A percentile compares a stretch with the other conserved stretches of the same genome.
Evolutionary conservation across 2,329 filamentous ascomycete genomes (phyloP).

Genomic region (Fonsecaea multimorphosa): DNA sequence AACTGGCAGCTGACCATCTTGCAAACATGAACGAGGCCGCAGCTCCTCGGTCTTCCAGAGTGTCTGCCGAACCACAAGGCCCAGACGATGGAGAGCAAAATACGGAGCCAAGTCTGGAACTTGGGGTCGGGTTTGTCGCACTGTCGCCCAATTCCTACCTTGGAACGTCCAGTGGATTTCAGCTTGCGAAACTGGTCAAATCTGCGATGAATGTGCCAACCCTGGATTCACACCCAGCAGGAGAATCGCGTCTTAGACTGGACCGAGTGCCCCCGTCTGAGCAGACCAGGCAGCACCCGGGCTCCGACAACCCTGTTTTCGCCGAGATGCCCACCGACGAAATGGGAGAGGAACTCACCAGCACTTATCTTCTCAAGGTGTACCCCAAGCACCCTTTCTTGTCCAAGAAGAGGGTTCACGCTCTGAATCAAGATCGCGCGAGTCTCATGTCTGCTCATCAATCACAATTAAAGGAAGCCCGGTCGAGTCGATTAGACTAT

Average conservation of each 20-base stretch:
- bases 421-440: background rate
- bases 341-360: conserved; percentile 5
- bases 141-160: background rate
- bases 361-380: background rate
- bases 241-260: background rate
- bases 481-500: conserved; percentile 1
- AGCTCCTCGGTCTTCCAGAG: background rate
- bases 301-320: background rate
- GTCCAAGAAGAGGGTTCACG: background rate
- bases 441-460: background rate
- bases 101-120: background rate
- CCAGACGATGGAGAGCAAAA: background rate
- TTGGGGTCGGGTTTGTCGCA: background rate
- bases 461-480: background rate
- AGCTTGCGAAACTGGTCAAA: background rate
- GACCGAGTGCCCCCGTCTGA: background rate
- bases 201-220: background rate
- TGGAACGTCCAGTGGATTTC: conserved; percentile 1
- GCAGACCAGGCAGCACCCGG: background rate
- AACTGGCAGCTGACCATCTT: conserved; percentile 2
- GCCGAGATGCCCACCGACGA: background rate
- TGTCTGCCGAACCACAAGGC: background rate
- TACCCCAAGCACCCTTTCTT: conserved; percentile 5
- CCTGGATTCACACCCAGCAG: background rate
- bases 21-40: background rate